Evolutionary conservation across 768 basidiomycete species (phyloP).

Genomic region (Lyophyllum shimeji): DNA sequence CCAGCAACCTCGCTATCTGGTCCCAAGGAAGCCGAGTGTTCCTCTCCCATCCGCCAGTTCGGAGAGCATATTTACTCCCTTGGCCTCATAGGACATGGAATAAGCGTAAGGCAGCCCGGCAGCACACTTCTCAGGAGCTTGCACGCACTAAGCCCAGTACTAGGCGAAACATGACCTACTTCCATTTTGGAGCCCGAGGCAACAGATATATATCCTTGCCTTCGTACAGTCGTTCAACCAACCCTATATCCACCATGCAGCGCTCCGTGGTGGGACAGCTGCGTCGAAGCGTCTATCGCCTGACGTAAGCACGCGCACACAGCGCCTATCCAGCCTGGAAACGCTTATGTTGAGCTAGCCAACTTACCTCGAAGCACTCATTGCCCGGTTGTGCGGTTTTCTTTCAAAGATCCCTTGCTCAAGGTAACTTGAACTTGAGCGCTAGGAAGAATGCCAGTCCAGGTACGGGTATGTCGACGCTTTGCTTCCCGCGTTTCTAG

Average conservation of each 20-base stretch:
- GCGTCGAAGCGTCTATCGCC: not conserved
- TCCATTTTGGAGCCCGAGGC: not conserved
- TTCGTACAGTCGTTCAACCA: not conserved
- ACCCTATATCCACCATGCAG: not conserved
- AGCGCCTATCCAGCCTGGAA: not conserved
- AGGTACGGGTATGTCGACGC: not conserved
- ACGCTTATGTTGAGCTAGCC: not conserved
- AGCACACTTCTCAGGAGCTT: not conserved
- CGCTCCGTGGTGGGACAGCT: not conserved
- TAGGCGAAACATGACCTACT: not conserved
- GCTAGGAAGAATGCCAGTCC: not conserved
- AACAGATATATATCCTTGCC: not conserved
- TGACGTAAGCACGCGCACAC: not conserved
- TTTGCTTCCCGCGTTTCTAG: too few species aligned
- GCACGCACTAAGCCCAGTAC: not conserved
- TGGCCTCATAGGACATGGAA: not conserved
- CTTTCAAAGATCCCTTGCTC: not conserved
- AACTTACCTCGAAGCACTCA: not conserved
- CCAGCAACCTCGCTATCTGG: not conserved
- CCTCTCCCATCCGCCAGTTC: not conserved
- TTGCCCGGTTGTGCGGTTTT: not conserved
- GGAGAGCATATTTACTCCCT: not conserved
- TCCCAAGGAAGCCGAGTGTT: not conserved
- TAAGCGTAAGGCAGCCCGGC: not conserved
- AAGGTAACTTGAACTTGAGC: not conserved